Conservation (phyloP, 371 early-diverging fungal genomes). For the Dichotomocladium elegans region DNA sequence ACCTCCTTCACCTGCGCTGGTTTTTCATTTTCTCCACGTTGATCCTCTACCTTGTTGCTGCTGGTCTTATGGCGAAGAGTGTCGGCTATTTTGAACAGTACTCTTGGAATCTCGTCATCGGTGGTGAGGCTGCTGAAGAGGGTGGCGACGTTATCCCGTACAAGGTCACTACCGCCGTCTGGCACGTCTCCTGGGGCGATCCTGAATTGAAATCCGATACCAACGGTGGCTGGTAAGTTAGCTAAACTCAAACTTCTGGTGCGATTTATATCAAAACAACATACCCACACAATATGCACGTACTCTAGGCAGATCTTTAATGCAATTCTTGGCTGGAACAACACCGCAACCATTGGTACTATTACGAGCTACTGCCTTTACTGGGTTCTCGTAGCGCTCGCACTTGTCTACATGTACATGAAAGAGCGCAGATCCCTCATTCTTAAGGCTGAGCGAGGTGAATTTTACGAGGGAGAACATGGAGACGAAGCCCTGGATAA, state of each 20-base stretch:
- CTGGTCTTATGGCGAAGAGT: slow-evolving; percentile 63
- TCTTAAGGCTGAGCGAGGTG: slow-evolving; percentile 19
- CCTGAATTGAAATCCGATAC: neutral
- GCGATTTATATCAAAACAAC: neutral
- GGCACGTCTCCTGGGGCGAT: slow-evolving; percentile 42
- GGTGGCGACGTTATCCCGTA: slow-evolving; percentile 26
- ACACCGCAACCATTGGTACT: slow-evolving; percentile 68
- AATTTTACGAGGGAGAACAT: neutral
- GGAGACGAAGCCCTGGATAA: slow-evolving; percentile 7
- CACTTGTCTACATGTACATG: slow-evolving; percentile 45
- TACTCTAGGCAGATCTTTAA: slow-evolving; percentile 48
- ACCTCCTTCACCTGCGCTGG: slow-evolving; percentile 59
- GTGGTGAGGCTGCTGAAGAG: slow-evolving; percentile 48
- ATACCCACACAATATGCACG: too few species aligned
- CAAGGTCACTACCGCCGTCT: slow-evolving; percentile 31
- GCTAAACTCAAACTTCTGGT: neutral
- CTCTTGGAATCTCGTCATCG: slow-evolving; percentile 49
- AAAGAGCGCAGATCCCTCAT: slow-evolving; percentile 31
- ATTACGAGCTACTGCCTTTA: slow-evolving; percentile 73
- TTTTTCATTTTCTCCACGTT: slow-evolving; percentile 76
- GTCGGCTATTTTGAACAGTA: slow-evolving; percentile 61
- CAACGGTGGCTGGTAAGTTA: slow-evolving; percentile 23
- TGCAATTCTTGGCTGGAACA: slow-evolving; percentile 77
- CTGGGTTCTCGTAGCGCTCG: slow-evolving; percentile 60
- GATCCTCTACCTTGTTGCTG: slow-evolving; percentile 73